Evolutionary conservation across 257 asterid species (phyloP).

Genomic region (Jacaranda mimosifolia): DNA sequence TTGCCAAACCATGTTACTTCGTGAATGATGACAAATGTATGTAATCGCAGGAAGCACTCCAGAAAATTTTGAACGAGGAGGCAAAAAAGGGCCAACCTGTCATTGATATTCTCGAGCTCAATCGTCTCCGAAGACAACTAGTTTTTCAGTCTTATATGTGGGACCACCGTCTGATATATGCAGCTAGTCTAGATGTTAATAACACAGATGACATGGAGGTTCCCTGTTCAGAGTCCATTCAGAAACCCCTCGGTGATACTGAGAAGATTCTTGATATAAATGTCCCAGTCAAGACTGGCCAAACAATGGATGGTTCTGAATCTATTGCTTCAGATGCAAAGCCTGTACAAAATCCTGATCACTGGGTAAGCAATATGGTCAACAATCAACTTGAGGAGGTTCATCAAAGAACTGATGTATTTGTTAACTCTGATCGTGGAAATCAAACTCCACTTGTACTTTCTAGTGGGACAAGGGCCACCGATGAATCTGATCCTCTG

Average conservation of each 20-base stretch:
- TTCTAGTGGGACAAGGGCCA: conserved; percentile 46
- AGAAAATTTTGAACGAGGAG: conserved; percentile 64
- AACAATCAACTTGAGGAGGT: conserved; percentile 41
- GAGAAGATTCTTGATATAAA: conserved; percentile 46
- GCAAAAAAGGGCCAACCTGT: conserved; percentile 64
- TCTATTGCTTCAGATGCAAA: conserved; percentile 44
- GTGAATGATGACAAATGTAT: conserved; percentile 33
- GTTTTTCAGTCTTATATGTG: conserved; percentile 83
- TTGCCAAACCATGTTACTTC: background rate
- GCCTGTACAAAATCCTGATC: conserved; percentile 48
- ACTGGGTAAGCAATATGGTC: conserved; percentile 29
- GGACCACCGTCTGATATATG: conserved; percentile 82
- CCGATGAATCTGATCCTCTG: conserved; percentile 47
- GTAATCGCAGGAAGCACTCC: conserved; percentile 67
- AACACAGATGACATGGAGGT: conserved; percentile 42
- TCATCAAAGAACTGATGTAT: conserved; percentile 42
- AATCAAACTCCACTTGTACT: conserved; percentile 38
- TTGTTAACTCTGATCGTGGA: conserved; percentile 36
- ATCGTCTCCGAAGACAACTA: conserved; percentile 76
- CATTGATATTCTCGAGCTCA: conserved; percentile 84
- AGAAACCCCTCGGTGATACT: conserved; percentile 45
- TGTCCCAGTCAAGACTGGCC: conserved; percentile 28
- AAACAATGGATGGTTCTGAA: conserved; percentile 35
- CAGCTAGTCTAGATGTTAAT: conserved; percentile 58
- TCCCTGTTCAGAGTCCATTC: conserved; percentile 45